Evolutionary conservation across 106 monocot genomes (phyloP).

Genomic region (Platanthera guangdongensis): DNA sequence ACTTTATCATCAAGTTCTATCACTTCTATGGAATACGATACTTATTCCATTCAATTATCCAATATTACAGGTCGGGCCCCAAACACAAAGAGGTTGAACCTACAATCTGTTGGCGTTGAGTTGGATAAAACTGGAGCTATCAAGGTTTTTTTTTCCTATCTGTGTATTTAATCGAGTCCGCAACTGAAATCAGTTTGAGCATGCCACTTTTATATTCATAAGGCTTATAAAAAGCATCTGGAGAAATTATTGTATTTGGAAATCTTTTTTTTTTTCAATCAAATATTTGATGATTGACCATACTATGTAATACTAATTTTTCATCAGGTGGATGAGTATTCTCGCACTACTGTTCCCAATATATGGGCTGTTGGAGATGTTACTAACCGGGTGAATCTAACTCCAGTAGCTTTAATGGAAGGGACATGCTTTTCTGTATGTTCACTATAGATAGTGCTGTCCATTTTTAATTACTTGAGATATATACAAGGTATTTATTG

Average conservation of each 20-base stretch:
- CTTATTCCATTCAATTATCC: constrained; percentile 3
- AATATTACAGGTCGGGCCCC: constrained; percentile 57
- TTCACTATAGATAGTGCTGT: neutral
- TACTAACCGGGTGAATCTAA: constrained; percentile 97
- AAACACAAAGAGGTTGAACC: constrained; percentile 86
- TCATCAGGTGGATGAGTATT: constrained; percentile 94
- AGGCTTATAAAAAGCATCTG: neutral
- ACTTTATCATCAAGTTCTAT: neutral
- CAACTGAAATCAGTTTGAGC: too few species aligned
- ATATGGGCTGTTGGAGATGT: constrained; percentile 99
- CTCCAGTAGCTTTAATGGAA: constrained; percentile 98
- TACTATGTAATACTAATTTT: neutral
- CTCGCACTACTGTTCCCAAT: constrained; percentile 68
- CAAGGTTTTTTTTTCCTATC: constrained; percentile 47
- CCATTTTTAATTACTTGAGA: neutral
- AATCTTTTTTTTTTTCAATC: neutral
- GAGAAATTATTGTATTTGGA: neutral
- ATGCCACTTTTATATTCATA: neutral
- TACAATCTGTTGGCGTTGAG: constrained; percentile 91
- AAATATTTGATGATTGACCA: neutral
- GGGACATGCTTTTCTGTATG: constrained; percentile 93
- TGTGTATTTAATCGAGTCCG: neutral
- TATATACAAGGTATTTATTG: neutral
- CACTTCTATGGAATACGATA: neutral
- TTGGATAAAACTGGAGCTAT: constrained; percentile 80